These are phyloP conservation scores for Pelargonium fulgidum DNA, from an alignment of 441 rosid genomes.

Conservation along the genomic window DNA sequence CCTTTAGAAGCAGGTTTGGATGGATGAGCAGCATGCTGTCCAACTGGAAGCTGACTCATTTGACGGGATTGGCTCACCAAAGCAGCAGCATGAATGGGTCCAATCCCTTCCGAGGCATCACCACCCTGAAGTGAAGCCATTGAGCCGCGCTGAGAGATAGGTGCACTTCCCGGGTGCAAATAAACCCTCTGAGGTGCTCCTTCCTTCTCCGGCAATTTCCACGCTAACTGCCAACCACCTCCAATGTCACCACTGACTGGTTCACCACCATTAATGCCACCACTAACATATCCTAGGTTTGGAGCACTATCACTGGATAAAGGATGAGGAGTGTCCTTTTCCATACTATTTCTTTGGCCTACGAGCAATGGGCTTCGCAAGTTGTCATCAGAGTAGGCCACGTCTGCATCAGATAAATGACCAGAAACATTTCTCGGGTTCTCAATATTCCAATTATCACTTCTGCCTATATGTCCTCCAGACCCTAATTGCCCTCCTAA, in stretches of 20 bases:
- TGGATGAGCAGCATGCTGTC: background rate
- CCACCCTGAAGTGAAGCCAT: slow-evolving; percentile 22
- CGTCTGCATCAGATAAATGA: slow-evolving; percentile 11
- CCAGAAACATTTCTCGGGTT: slow-evolving; percentile 17
- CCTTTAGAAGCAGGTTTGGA: background rate
- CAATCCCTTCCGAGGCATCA: slow-evolving; percentile 9
- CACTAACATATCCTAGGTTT: slow-evolving; percentile 17
- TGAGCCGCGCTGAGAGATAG: background rate
- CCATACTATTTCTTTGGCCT: slow-evolving; percentile 25
- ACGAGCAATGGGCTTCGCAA: slow-evolving; percentile 41
- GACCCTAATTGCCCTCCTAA: too few relatives aligned
- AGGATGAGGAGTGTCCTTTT: slow-evolving; percentile 16
- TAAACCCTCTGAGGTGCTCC: slow-evolving; percentile 41
- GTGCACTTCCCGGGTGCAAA: slow-evolving; percentile 22
- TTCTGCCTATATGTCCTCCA: slow-evolving; percentile 24
- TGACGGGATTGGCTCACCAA: slow-evolving; percentile 20
- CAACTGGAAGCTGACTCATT: background rate
- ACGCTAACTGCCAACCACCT: slow-evolving; percentile 51
- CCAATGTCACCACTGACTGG: slow-evolving; percentile 35
- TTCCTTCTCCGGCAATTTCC: slow-evolving; percentile 31
- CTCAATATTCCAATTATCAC: slow-evolving; percentile 29
- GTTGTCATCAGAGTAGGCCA: slow-evolving; percentile 21
- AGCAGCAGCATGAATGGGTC: slow-evolving; percentile 21
- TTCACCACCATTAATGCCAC: slow-evolving; percentile 30
- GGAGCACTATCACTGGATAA: slow-evolving; percentile 1